Evolutionary conservation across 768 basidiomycete species (phyloP).

Genomic region (Chiua virens): DNA sequence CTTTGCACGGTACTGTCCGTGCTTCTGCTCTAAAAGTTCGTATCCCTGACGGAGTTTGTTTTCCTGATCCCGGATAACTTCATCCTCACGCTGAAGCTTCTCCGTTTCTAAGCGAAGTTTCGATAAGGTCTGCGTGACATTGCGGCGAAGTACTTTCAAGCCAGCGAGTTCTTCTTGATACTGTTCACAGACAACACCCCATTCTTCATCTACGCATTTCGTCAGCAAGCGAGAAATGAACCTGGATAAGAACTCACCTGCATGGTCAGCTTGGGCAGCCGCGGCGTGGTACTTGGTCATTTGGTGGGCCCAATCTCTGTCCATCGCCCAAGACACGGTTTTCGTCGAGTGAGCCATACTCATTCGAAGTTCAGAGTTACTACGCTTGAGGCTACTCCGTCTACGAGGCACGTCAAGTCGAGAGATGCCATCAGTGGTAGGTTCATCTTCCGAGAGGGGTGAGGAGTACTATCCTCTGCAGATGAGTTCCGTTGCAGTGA

Average conservation of each 20-base stretch:
- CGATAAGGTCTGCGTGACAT: constrained; percentile 45
- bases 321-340: constrained; percentile 76
- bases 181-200: constrained; percentile 53
- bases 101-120: constrained; percentile 41
- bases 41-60: constrained; percentile 37
- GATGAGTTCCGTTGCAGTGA: constrained; percentile 13
- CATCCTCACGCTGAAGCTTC: constrained; percentile 40
- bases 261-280: constrained; percentile 40
- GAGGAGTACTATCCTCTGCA: constrained; percentile 24
- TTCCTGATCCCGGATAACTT: constrained; percentile 42
- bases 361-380: constrained; percentile 44
- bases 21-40: constrained; percentile 41
- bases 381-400: constrained; percentile 66
- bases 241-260: constrained; percentile 28
- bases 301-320: constrained; percentile 57
- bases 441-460: constrained; percentile 35
- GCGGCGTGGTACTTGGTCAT: constrained; percentile 48
- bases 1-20: constrained; percentile 41
- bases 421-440: constrained; percentile 27
- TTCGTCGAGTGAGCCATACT: constrained; percentile 55
- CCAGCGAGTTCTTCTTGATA: constrained; percentile 65
- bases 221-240: background rate
- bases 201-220: constrained; percentile 49
- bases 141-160: constrained; percentile 54
- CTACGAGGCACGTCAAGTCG: constrained; percentile 42